Conservation (phyloP, 2,329 filamentous ascomycete species). For the Myriosclerotinia scirpicola region DNA sequence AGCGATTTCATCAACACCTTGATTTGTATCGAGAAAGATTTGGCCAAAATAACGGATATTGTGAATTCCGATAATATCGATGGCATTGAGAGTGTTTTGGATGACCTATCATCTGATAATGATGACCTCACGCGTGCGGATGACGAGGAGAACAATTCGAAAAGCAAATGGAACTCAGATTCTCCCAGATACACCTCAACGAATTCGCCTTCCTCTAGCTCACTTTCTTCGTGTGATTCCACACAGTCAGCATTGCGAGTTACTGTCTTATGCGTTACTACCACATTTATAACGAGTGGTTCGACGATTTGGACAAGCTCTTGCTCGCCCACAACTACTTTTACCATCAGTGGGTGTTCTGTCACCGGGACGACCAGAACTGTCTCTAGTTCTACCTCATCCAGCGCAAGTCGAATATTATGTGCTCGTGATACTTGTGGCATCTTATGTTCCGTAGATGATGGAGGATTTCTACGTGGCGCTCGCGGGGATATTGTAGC, state of each 20-base stretch:
- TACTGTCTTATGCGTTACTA: neutral
- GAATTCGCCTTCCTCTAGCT: neutral
- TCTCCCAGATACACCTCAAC: neutral
- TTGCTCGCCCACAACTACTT: neutral
- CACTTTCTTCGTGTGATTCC: neutral
- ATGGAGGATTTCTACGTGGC: neutral
- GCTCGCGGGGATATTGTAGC: neutral
- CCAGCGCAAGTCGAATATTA: neutral
- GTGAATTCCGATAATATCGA: neutral
- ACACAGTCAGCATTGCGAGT: neutral
- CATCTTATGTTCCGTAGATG: neutral
- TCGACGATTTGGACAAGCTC: neutral
- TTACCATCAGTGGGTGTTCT: neutral
- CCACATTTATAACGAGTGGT: neutral
- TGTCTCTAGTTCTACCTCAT: neutral
- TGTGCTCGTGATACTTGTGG: neutral
- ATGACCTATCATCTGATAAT: neutral
- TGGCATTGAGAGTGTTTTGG: neutral
- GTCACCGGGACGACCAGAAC: constrained; percentile 1
- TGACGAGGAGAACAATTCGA: neutral
- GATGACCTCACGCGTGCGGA: neutral
- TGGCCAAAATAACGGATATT: neutral
- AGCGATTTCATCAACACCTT: neutral
- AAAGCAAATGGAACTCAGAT: rapidly evolving
- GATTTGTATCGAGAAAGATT: neutral